These are phyloP conservation scores for Alloteropsis semialata DNA, from an alignment of 176 grass and related monocot species.

Conservation along the genomic window DNA sequence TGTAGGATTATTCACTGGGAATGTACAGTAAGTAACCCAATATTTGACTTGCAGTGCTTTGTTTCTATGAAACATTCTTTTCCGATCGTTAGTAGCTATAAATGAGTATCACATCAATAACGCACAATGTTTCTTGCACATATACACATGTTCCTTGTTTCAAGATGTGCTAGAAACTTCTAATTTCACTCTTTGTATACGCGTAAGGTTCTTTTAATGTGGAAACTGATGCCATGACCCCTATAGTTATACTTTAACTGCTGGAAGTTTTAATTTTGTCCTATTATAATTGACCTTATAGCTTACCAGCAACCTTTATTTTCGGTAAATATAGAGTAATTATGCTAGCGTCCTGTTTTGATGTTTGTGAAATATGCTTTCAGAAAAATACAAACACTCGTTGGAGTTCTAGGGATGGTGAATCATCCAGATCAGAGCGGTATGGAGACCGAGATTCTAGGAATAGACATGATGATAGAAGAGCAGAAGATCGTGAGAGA, in stretches of 20 bases:
- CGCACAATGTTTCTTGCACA: background rate
- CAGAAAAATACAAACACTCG: constrained; percentile 52
- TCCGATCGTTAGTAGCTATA: background rate
- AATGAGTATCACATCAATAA: background rate
- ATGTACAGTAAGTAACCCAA: background rate
- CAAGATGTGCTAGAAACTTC: background rate
- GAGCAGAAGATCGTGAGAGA: constrained; percentile 20
- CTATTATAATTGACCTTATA: background rate
- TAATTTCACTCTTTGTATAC: background rate
- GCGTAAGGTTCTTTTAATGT: background rate
- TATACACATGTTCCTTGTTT: background rate
- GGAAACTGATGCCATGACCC: background rate
- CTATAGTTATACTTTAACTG: background rate
- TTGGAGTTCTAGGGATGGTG: constrained; percentile 39
- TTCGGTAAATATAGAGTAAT: background rate
- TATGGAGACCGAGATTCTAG: constrained; percentile 33
- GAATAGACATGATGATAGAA: constrained; percentile 12
- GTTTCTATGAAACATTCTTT: background rate
- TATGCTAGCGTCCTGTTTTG: background rate
- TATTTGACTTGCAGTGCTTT: background rate
- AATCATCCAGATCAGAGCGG: constrained; percentile 35
- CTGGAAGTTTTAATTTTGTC: constrained; percentile 8
- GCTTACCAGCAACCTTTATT: background rate
- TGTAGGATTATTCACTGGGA: background rate
- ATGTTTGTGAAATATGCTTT: constrained; percentile 7